Conservation (phyloP, 306 rosid species). For the Quercus rubra region DNA sequence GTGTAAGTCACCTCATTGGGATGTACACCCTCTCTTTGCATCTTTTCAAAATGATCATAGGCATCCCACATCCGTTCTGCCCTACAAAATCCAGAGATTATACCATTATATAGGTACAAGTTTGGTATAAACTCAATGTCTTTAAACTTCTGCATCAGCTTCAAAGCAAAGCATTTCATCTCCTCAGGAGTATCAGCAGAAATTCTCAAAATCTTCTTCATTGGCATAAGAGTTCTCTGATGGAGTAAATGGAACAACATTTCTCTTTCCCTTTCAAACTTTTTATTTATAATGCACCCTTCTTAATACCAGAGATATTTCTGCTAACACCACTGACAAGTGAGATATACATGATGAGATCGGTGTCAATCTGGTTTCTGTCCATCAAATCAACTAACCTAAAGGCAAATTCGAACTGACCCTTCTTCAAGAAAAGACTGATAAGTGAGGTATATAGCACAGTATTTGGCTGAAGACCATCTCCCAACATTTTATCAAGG, state of each 20-base stretch:
- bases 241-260: conserved; percentile 27
- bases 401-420: conserved; percentile 32
- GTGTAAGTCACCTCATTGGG: conserved; percentile 45
- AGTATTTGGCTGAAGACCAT: conserved; percentile 35
- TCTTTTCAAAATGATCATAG: conserved; percentile 28
- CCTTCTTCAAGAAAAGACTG: conserved; percentile 28
- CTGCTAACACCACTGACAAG: conserved; percentile 32
- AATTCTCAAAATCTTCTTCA: conserved; percentile 5
- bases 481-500: conserved; percentile 36
- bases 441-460: conserved; percentile 37
- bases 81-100: conserved; percentile 36
- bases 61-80: conserved; percentile 29
- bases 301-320: conserved; percentile 8
- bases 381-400: conserved; percentile 34
- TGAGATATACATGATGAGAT: conserved; percentile 21
- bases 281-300: background rate
- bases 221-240: conserved; percentile 9
- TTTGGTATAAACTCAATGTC: conserved; percentile 21
- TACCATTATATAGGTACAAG: conserved; percentile 34
- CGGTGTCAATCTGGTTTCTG: conserved; percentile 23
- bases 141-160: conserved; percentile 23
- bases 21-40: conserved; percentile 37
- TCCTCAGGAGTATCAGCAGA: conserved; percentile 7
- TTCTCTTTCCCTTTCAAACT: conserved; percentile 14
- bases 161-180: conserved; percentile 23